Evolutionary conservation across 305 asterid genomes (phyloP), one percentile per base, ranked within the genome.

Genomic region (Fraxinus floribunda): DNA sequence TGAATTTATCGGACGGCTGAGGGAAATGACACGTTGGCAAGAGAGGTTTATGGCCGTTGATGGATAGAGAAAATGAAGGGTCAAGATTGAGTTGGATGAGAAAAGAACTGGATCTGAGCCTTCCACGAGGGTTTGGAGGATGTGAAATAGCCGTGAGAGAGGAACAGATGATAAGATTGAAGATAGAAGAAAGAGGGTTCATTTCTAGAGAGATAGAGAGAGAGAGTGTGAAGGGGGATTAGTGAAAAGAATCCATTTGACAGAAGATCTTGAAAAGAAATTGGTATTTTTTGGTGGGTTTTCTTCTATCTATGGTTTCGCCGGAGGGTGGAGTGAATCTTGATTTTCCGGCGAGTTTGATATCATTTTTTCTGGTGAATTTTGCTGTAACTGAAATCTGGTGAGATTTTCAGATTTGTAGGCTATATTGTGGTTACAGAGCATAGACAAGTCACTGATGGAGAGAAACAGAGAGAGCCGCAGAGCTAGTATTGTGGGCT

Each of bases 401-500:
- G 82, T 77, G 86, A 88, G 89, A 84, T 84, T 60, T 77, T 86
- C 82, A 4, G 83, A 71, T 84, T 80, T 85, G 82, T 80, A 77
- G 86, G 32, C 83, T 86, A 86, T 64, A 83, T 83, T 38, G 39
- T 57, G 76, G 82, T 72, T 82, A 78, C 38, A 20, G 20, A 81
- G 70, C 70, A 30, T 38, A 30, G 60, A 60, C 8, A 76, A 79
- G 74, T 79, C 78, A 24, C 84, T 80, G 62, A 97, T 97, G 98
- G 99, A 94, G 60, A 93, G 99, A 20, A 94, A 90, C 20, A 91
- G 99, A 81, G 99, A 97, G 79, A 93, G 91, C 75, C 93, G 98
- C 78, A 91, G 98, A 89, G 95, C 94, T 64, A 89, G 89, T 86
- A 90, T 93, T 84, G 91, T 93, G 16, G 91, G 97, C 88, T 88